These are phyloP conservation scores for Colletotrichum kahawae DNA, from an alignment of 2,329 filamentous ascomycete species.

Conservation along the genomic window DNA sequence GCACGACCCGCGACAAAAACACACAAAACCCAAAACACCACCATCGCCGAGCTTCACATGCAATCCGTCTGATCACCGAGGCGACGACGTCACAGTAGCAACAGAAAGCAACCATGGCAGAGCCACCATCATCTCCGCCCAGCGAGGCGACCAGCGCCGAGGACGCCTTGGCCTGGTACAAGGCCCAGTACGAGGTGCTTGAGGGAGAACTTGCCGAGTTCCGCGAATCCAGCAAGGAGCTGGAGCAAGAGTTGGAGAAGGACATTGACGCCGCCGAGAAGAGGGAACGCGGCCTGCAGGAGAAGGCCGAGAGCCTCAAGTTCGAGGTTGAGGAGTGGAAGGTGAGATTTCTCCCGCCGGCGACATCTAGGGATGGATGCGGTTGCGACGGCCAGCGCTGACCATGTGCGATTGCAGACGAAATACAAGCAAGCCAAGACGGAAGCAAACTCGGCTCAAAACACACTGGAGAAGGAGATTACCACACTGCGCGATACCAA, in stretches of 20 bases:
- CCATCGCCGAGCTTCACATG: conserved; percentile 11
- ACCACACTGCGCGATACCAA: conserved; percentile 87
- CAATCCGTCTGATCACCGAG: not conserved
- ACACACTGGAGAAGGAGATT: conserved; percentile 90
- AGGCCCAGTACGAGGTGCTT: conserved; percentile 90
- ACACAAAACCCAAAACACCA: not conserved
- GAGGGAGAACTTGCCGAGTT: conserved; percentile 94
- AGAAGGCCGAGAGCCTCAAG: conserved; percentile 82
- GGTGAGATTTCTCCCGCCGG: conserved; percentile 43
- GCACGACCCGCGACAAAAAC: not conserved
- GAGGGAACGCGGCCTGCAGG: conserved; percentile 81
- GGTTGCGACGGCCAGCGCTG: not conserved
- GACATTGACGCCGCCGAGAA: conserved; percentile 96
- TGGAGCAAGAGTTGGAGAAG: conserved; percentile 93
- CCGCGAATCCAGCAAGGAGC: conserved; percentile 88
- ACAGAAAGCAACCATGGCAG: conserved; percentile 50
- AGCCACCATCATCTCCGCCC: conserved; percentile 68
- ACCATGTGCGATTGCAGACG: conserved; percentile 56
- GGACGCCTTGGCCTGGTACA: conserved; percentile 92
- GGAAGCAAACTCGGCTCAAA: conserved; percentile 86
- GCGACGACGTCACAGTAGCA: not conserved
- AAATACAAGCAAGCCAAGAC: conserved; percentile 96
- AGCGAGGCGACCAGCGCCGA: conserved; percentile 61
- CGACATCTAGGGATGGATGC: not conserved
- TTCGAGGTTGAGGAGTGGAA: conserved; percentile 99